Conservation (phyloP, 2,329 filamentous ascomycete genomes). For the Claviceps cyperi region DNA sequence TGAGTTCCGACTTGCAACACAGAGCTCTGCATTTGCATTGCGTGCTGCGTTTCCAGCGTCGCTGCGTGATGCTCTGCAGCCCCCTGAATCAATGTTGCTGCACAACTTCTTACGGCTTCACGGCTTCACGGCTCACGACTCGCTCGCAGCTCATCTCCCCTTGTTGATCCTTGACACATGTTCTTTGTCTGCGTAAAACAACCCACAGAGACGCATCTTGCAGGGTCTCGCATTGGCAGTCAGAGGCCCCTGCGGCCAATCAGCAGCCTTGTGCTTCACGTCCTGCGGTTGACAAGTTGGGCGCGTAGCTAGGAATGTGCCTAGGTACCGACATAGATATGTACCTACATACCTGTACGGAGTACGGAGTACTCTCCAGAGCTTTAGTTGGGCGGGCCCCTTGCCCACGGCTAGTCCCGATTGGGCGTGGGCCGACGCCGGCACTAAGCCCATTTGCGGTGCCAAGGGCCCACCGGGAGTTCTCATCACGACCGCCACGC, state of each 20-base stretch:
- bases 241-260: slow-evolving; percentile 1
- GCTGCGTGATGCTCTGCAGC: background rate
- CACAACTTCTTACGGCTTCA: background rate
- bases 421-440: slow-evolving; percentile 13
- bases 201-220: background rate
- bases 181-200: background rate
- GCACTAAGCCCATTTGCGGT: slow-evolving; percentile 19
- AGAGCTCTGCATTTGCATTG: background rate
- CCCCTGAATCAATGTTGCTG: background rate
- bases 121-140: background rate
- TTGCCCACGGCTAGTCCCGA: slow-evolving; percentile 9
- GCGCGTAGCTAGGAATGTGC: too few relatives aligned
- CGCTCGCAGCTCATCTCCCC: slow-evolving; percentile 2
- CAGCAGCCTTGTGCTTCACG: background rate
- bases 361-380: background rate
- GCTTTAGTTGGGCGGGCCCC: background rate
- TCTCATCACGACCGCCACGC: slow-evolving; percentile 9
- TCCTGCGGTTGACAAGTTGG: background rate
- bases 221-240: slow-evolving; percentile 4
- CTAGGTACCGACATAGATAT: too few relatives aligned
- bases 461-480: slow-evolving; percentile 9
- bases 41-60: background rate
- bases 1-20: too few relatives aligned
- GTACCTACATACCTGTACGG: too few relatives aligned
- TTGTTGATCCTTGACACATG: background rate